phyloP scores from a whole-genome alignment of 2,329 filamentous ascomycete species.

The Coniochaeta sp. region DNA sequence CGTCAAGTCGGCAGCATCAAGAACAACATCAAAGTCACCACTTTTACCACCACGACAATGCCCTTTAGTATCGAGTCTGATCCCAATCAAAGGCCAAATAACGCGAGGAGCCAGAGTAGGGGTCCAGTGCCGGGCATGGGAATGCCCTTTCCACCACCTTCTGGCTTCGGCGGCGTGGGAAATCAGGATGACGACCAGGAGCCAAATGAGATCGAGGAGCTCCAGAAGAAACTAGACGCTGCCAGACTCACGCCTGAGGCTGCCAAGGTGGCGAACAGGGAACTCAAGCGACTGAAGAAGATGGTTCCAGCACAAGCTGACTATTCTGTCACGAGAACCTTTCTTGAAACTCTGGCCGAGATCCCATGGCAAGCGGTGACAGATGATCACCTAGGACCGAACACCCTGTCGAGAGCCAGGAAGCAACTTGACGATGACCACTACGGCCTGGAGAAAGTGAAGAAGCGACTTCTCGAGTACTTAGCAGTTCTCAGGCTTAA shows the following conservation, averaged over 20 bases:
- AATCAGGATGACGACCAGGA: conserved; percentile 67
- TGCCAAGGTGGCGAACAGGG: conserved; percentile 81
- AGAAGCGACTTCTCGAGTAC: conserved; percentile 93
- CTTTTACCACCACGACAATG: conserved; percentile 60
- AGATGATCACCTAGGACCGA: conserved; percentile 74
- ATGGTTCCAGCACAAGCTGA: conserved; percentile 97
- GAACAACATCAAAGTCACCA: conserved; percentile 77
- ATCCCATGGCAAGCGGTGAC: conserved; percentile 87
- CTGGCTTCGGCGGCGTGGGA: conserved; percentile 23
- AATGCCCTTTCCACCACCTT: conserved; percentile 19
- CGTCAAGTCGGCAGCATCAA: conserved; percentile 79
- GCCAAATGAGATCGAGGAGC: conserved; percentile 80
- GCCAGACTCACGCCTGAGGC: conserved; percentile 79
- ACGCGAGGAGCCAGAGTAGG: conserved; percentile 24
- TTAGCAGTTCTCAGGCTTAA: conserved; percentile 93
- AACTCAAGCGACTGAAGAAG: conserved; percentile 81
- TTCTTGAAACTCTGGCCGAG: conserved; percentile 87
- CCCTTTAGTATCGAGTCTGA: conserved; percentile 52
- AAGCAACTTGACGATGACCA: conserved; percentile 94
- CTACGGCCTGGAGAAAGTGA: conserved; percentile 93
- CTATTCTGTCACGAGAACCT: conserved; percentile 87
- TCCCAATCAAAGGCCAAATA: conserved; percentile 30
- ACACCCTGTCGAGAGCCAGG: conserved; percentile 70
- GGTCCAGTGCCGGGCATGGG: conserved; percentile 17
- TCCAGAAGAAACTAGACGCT: conserved; percentile 78